These are phyloP conservation scores for Saccharomyces pastorianus DNA, from an alignment of 1,139 yeast species.

Conservation along the genomic window DNA sequence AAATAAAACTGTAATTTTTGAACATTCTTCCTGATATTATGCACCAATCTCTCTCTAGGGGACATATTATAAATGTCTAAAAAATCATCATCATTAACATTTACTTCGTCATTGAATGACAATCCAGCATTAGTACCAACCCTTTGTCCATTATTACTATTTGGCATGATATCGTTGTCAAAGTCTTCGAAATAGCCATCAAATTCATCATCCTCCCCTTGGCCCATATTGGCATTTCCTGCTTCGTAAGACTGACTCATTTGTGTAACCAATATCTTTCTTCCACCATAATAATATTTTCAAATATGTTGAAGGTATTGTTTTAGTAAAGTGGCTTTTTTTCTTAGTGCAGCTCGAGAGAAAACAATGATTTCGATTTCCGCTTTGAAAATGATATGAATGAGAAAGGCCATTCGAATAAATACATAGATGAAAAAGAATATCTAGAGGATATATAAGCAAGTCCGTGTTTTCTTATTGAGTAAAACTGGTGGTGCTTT, in stretches of 20 bases:
- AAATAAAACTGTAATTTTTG: slow-evolving; percentile 15
- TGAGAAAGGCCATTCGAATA: not conserved
- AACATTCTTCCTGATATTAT: slow-evolving; percentile 14
- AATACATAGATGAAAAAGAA: not conserved
- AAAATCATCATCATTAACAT: slow-evolving; percentile 23
- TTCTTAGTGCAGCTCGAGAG: not conserved
- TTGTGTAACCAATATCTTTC: not conserved
- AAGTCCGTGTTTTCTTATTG: not conserved
- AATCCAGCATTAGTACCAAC: not conserved
- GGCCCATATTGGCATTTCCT: not conserved
- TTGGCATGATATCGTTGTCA: slow-evolving; percentile 6
- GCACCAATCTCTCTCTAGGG: slow-evolving; percentile 27
- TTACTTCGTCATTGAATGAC: slow-evolving; percentile 11
- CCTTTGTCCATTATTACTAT: slow-evolving; percentile 1
- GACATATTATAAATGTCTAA: slow-evolving; percentile 28
- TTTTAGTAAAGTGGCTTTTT: not conserved
- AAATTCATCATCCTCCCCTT: slow-evolving; percentile 6
- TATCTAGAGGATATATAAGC: not conserved
- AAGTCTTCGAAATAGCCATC: slow-evolving; percentile 9
- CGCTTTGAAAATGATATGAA: not conserved
- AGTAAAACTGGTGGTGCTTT: not conserved
- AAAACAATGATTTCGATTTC: not conserved
- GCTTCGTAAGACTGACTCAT: not conserved
- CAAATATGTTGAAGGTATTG: not conserved
- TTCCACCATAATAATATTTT: slow-evolving; percentile 1